A percentile compares a stretch with the other conserved stretches of the same genome.
Conservation (phyloP, 225 moss, liverwort and hornwort genomes). For the Sphagnum tenellum region DNA sequence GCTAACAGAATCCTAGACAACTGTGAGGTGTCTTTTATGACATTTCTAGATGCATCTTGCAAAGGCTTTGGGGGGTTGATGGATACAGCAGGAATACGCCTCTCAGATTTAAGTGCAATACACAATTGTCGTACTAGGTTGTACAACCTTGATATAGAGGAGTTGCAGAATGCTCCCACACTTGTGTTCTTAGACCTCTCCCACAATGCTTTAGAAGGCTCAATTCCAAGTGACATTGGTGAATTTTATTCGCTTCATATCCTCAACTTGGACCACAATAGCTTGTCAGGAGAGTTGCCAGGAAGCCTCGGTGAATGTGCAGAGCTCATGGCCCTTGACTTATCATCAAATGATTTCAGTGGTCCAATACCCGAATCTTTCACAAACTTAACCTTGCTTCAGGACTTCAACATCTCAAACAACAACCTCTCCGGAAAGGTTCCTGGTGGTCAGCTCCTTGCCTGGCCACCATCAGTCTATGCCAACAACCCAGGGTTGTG, state of each 20-base stretch:
- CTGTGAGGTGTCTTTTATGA: neutral
- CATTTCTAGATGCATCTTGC: neutral
- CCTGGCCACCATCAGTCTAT: constrained; percentile 2
- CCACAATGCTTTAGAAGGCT: neutral
- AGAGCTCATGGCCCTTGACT: neutral
- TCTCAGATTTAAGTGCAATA: neutral
- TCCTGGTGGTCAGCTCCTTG: constrained; percentile 9
- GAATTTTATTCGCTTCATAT: neutral
- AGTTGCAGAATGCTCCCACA: neutral
- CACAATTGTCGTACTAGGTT: neutral
- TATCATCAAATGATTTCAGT: neutral
- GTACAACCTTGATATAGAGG: neutral
- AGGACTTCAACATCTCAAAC: constrained; percentile 3
- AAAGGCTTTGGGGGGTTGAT: constrained; percentile 1
- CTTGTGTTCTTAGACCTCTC: constrained; percentile 3
- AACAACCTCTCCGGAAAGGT: constrained; percentile 7
- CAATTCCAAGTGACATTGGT: constrained; percentile 1
- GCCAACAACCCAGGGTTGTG: constrained; percentile 5
- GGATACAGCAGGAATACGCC: constrained; percentile 1
- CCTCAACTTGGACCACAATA: constrained; percentile 4
- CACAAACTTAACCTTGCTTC: neutral
- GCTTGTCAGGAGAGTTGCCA: constrained; percentile 1
- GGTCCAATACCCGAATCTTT: constrained; percentile 2
- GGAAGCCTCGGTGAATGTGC: neutral
- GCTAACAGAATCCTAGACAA: neutral